Base-by-base conservation (phyloP, 2,329 filamentous ascomycete species). In the Emmonsia crescens region DNA sequence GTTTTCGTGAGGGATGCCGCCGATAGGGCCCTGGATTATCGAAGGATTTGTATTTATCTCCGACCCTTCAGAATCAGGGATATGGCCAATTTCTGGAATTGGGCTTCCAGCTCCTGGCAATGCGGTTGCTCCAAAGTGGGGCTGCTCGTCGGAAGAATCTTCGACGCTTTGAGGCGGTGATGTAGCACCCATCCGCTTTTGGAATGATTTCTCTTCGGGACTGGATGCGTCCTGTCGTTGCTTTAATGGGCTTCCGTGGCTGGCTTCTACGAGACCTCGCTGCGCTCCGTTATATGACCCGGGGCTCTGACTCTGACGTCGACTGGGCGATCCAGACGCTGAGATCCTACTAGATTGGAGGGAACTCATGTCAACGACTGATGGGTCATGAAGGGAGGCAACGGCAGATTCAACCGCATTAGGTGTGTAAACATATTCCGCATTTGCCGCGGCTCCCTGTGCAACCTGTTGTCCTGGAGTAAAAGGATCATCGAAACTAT, bases 11-110 rank as follows among this genome's bases (percentile, higher is more conserved):
- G 78, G 72, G 31, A 76, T 71, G 40, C 83, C 84, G 58, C 84
- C 86, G 57, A 88, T 82, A 0, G 86, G 87, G 21, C 89, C 90
- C 66, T 91, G 83, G 48, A 95, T 85, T 57, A 92, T 81, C 0
- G 92, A 96, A 2, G 91, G 91, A 70, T 95, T 95, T 21, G 91
- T 96, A 54, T 85, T 87, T 19, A 90, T 82, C 64, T 95, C 91
- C 38, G 65, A 66, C 60, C 67, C 65, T 61, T 77, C 75, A 4
- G 74, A 74, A 49, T 83, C 82, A 24, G 81, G 72, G 54, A 78
- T 80, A 65, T 89, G 88, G 3, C 88, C 90, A 68, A 89, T 85
- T 70, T 92, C 91, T 0, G 88, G 89, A 78, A 92, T 83, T 5
- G 88, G 87, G 67, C 92, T 80, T 61, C 86, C 76, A 42, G 83